phyloP scores from a whole-genome alignment of 768 basidiomycete species.

The Cubamyces lactineus region DNA sequence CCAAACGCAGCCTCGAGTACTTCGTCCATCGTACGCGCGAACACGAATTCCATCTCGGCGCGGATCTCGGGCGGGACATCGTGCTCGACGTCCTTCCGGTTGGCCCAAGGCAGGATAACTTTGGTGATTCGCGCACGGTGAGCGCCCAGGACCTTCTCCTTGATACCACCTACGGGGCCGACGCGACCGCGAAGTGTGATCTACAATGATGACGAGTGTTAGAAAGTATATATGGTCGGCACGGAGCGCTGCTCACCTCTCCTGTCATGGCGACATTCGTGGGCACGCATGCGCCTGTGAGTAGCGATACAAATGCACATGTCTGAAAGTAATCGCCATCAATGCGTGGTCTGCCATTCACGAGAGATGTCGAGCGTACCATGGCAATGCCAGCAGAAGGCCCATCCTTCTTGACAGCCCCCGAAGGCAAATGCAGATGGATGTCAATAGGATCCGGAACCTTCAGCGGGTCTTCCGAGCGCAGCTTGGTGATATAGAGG shows the following conservation, averaged over 20 bases:
- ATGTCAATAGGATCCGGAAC: conserved; percentile 75
- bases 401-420: conserved; percentile 92
- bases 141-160: conserved; percentile 90
- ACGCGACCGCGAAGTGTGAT: conserved; percentile 84
- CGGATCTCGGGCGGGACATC: conserved; percentile 78
- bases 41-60: conserved; percentile 78
- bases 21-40: conserved; percentile 78
- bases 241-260: conserved; percentile 52
- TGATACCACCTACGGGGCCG: conserved; percentile 87
- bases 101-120: conserved; percentile 83
- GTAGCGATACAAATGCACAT: conserved; percentile 84
- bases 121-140: conserved; percentile 85
- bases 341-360: neutral
- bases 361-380: conserved; percentile 44
- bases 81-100: conserved; percentile 85
- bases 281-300: conserved; percentile 76
- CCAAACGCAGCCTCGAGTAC: conserved; percentile 86
- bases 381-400: conserved; percentile 91
- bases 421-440: conserved; percentile 87
- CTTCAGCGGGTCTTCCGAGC: conserved; percentile 75
- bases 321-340: conserved; percentile 43
- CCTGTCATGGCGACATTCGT: conserved; percentile 87
- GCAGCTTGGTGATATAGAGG: conserved; percentile 70
- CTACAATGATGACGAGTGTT: too few species aligned
- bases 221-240: neutral